Conservation (phyloP, 257 asterid genomes). For the Solanum arcanum region DNA sequence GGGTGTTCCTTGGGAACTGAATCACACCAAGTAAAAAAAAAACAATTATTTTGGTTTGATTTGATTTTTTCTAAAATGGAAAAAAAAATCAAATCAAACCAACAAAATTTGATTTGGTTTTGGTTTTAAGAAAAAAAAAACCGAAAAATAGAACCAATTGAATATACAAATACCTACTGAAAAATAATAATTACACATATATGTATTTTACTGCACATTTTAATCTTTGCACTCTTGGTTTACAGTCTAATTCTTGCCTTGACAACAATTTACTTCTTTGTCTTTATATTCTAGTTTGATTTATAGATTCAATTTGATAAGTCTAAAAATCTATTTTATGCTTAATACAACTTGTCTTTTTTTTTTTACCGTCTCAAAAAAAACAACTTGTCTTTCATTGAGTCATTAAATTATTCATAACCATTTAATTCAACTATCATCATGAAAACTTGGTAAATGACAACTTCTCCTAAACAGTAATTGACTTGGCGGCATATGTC, state of each 20-base stretch:
- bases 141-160: not conserved
- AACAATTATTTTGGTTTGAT: not conserved
- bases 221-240: not conserved
- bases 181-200: not conserved
- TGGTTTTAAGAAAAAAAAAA: not conserved
- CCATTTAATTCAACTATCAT: not conserved
- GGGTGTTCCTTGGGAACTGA: not conserved
- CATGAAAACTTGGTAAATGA: not conserved
- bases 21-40: not conserved
- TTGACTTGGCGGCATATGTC: too few species aligned
- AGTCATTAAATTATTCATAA: not conserved
- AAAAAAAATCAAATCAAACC: not conserved
- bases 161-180: not conserved
- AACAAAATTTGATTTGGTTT: not conserved
- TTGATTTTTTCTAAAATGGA: not conserved
- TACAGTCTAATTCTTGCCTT: not conserved
- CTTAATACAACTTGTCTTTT: not conserved
- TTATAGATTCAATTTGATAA: not conserved
- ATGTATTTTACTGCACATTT: not conserved
- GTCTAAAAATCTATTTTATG: not conserved
- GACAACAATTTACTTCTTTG: not conserved
- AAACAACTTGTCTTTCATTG: not conserved
- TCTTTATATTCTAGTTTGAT: not conserved
- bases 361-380: too few species aligned
- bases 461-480: too few species aligned